Conservation (phyloP, 2,329 filamentous ascomycete species). For the Fusarium begoniae region DNA sequence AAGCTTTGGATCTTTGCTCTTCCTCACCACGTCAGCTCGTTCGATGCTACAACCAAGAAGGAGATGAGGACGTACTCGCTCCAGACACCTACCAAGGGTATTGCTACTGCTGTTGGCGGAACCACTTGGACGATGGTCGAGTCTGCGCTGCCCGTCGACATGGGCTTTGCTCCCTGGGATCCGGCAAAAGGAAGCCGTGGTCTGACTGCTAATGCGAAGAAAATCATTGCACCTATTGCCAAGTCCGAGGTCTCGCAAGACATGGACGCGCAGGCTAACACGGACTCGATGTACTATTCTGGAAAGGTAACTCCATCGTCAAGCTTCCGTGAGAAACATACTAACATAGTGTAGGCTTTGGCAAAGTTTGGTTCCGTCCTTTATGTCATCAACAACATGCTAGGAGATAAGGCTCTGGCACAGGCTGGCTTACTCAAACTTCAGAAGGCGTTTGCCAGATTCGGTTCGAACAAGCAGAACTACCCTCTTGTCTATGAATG, state of each 20-base stretch:
- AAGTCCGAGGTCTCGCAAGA: conserved; percentile 79
- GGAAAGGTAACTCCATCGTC: conserved; percentile 71
- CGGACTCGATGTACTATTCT: conserved; percentile 91
- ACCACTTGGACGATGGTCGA: conserved; percentile 84
- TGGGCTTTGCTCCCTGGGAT: conserved; percentile 84
- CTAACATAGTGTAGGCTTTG: conserved; percentile 60
- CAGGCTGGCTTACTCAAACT: conserved; percentile 67
- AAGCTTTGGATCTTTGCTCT: conserved; percentile 85
- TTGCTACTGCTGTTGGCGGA: conserved; percentile 75
- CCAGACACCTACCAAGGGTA: conserved; percentile 86
- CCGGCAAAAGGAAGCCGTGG: conserved; percentile 59
- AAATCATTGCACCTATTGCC: conserved; percentile 69
- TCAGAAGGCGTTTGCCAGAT: conserved; percentile 72
- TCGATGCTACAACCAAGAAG: conserved; percentile 66
- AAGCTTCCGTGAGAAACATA: not conserved
- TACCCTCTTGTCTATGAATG: conserved; percentile 72
- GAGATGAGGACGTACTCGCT: conserved; percentile 67
- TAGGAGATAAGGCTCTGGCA: conserved; percentile 66
- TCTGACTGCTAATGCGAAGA: conserved; percentile 64
- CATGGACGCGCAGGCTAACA: conserved; percentile 75
- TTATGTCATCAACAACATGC: conserved; percentile 71
- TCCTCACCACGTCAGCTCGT: conserved; percentile 84
- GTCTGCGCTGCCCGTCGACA: conserved; percentile 71
- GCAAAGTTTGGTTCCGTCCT: conserved; percentile 79
- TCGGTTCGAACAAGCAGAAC: conserved; percentile 73